Evolutionary conservation across 352 stramenopile genomes (phyloP).

Genomic region (Pythium sp.): DNA sequence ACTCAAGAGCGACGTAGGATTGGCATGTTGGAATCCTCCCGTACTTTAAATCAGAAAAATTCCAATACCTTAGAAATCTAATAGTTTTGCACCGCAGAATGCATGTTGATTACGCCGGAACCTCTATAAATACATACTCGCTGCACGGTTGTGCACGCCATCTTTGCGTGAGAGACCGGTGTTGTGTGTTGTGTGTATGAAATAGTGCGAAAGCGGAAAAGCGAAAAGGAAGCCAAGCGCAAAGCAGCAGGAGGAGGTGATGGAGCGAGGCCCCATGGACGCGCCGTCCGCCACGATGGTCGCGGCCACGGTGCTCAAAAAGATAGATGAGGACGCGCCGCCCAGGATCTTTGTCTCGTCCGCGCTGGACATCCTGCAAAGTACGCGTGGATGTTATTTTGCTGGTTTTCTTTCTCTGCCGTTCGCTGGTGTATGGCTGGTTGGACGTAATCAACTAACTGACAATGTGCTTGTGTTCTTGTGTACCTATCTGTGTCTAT

Average conservation of each 20-base stretch:
- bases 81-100: background rate
- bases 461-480: background rate
- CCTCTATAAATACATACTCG: conserved; percentile 6
- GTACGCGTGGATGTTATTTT: conserved; percentile 25
- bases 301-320: conserved; percentile 10
- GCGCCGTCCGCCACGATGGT: background rate
- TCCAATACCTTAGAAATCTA: background rate
- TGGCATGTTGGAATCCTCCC: too few relatives aligned
- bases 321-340: conserved; percentile 8
- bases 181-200: too few relatives aligned
- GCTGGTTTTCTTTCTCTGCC: conserved; percentile 1
- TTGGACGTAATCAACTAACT: background rate
- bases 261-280: conserved; percentile 7
- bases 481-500: background rate
- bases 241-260: background rate
- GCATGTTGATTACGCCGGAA: background rate
- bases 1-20: too few relatives aligned
- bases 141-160: background rate
- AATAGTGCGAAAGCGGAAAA: background rate
- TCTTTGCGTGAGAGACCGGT: too few relatives aligned
- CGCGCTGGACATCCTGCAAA: conserved; percentile 65
- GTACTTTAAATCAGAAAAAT: too few relatives aligned
- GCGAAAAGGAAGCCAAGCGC: background rate
- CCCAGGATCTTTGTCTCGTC: conserved; percentile 22
- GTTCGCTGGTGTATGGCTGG: background rate